Base-by-base conservation (phyloP, 1,139 yeast species). In the Pichia cactophila region DNA sequence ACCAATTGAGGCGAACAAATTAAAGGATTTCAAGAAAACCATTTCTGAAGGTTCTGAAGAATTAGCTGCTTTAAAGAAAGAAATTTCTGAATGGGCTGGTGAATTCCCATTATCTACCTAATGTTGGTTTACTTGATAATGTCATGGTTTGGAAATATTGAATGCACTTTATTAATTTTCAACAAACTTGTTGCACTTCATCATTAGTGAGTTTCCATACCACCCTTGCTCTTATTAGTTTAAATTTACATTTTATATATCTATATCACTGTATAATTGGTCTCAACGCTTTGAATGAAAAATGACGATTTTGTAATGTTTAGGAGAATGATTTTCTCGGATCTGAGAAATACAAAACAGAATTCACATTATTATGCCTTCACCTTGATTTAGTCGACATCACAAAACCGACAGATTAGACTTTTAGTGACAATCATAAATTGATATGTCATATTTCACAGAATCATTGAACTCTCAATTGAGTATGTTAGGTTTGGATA, bases 21-120 rank as follows among this genome's bases (percentile, higher is more conserved):
- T 92, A 68, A 90, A 87, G 72, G 97, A 92, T 68, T 92, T 88
- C 81, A 89, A 89, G 74, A 80, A 81, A 59, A 81, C 80, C 66
- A 80, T 88, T 54, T 80, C 82, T 60, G 77, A 78, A 58, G 85
- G 85, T 58, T 78, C 82, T 55, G 81, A 77, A 48, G 90, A 83
- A 64, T 73, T 89, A 64, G 71, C 72, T 54, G 70, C 73, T 46
- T 76, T 85, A 61, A 88, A 87, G 75, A 70, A 74, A 51, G 97
- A 92, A 71, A 85, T 92, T 58, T 77, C 83, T 61, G 77, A 77
- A 59, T 92, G 97, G 97, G 95, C 95, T 58, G 89, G 89, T 64
- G 83, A 81, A 62, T 92, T 81, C 81, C 97, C 97, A 67, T 84
- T 92, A 63, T 88, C 97, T 61, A 87, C 80, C 56, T 78, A 70